Percentiles rank a stretch among this genome's conserved stretches.
Conservation (phyloP, 1,284 basidiomycete species). For the Pascua sp. region DNA sequence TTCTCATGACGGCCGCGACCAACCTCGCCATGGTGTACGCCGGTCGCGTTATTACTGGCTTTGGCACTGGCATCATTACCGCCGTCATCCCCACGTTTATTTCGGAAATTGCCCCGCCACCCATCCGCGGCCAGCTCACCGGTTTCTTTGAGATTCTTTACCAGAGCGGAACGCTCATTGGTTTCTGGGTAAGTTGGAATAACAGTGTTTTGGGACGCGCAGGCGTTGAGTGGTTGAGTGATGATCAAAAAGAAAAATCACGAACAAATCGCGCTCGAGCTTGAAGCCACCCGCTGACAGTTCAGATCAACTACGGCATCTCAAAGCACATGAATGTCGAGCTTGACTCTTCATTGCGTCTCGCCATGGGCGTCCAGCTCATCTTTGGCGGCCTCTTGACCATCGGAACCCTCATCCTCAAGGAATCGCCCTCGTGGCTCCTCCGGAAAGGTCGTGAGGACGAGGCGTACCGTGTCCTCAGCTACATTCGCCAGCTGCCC, state of each 20-base stretch:
- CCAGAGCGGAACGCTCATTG: constrained; percentile 44
- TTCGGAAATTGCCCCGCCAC: constrained; percentile 43
- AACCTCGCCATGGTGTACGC: constrained; percentile 35
- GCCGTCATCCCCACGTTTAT: constrained; percentile 47
- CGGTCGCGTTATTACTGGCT: constrained; percentile 47
- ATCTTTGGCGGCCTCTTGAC: constrained; percentile 54
- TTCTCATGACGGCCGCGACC: constrained; percentile 41
- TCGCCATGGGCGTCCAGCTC: constrained; percentile 56
- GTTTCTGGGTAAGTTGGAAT: constrained; percentile 50
- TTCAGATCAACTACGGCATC: constrained; percentile 52
- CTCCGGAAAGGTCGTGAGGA: constrained; percentile 49
- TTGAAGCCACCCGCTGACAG: no score
- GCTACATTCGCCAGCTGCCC: constrained; percentile 49
- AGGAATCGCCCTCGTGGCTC: constrained; percentile 56
- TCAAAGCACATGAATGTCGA: constrained; percentile 45
- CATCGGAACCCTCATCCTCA: constrained; percentile 52
- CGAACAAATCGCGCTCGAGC: no score
- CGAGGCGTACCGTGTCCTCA: constrained; percentile 50
- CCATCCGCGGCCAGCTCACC: constrained; percentile 42
- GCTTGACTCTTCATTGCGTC: constrained; percentile 48
- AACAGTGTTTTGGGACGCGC: no score
- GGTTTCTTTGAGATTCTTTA: constrained; percentile 53
- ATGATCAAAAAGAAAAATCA: no score
- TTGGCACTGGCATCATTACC: constrained; percentile 42
- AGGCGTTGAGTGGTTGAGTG: no score